Conservation (phyloP, 2,329 filamentous ascomycete genomes). For the Alternaria gansuensis region DNA sequence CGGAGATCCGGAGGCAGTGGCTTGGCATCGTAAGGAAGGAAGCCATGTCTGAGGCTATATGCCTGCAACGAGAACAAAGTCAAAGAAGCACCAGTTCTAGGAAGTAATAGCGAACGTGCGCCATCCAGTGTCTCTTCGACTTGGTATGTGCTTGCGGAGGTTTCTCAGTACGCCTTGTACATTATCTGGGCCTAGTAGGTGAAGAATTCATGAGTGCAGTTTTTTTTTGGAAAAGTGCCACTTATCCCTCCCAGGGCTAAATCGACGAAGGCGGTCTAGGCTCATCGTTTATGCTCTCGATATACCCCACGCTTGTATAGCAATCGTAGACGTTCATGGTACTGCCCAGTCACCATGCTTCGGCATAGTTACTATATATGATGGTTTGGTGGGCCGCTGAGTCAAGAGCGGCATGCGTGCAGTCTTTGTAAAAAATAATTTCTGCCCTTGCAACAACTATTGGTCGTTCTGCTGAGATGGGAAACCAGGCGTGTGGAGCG, state of each 20-base stretch:
- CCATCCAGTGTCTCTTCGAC: not conserved
- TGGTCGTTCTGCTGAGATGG: not conserved
- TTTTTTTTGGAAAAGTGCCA: too few relatives aligned
- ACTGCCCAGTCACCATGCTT: not conserved
- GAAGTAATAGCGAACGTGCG: not conserved
- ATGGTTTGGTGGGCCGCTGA: not conserved
- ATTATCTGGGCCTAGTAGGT: not conserved
- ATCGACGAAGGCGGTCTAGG: not conserved
- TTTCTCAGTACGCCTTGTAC: not conserved
- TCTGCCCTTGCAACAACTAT: not conserved
- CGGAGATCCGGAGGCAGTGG: not conserved
- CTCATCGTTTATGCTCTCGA: not conserved
- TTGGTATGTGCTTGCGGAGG: not conserved
- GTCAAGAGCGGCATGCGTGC: not conserved
- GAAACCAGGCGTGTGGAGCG: not conserved
- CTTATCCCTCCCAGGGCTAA: not conserved
- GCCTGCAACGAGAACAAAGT: not conserved
- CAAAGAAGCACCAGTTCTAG: not conserved
- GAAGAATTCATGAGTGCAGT: too few relatives aligned
- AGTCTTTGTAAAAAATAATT: not conserved
- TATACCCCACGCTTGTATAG: not conserved
- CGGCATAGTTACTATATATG: conserved; percentile 3
- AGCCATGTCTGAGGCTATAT: conserved; percentile 7
- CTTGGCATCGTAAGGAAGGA: conserved; percentile 6
- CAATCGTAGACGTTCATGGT: not conserved